Base-by-base conservation (phyloP, 75 land plant species). In the Ceratopteris richardii region DNA sequence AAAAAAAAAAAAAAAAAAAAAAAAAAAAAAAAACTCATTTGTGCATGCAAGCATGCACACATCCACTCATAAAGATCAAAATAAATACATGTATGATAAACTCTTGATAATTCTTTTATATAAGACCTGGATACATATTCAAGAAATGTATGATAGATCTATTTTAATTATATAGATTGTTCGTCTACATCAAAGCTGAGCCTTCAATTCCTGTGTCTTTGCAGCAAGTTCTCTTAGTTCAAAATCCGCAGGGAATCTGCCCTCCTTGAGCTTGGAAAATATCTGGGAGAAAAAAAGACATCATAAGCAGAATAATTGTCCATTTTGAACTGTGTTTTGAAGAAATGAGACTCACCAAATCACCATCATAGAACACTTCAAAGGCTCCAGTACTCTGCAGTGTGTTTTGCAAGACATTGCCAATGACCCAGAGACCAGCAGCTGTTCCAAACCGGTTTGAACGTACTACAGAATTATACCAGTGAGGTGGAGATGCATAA, bases 321-420 rank as follows among this genome's bases (percentile, higher is more conserved):
- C n/a, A n/a, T n/a, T n/a, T n/a, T n/a, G n/a, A n/a, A n/a, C n/a
- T n/a, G n/a, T n/a, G n/a, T n/a, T n/a, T n/a, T n/a, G n/a, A n/a
- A 2, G 53, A 19, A 29, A 41, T 2, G 37, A 46, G 28, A 33
- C 52, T 69, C 68, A 87, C 92, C 74, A 74, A 44, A 42, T 78
- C 82, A 31, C 79, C 92, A 60, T 87, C 75, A 60, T 44, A 84
- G 27, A 67, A 74, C 3, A 87, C 88, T 71, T 87, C 92, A 63
- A 84, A 87, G 24, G 88, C 92, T 7, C 92, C 85, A 25, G 92
- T 75, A 47, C 79, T 78, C 43, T 83, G 84, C 17, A 87, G 72
- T 58, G 62, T 72, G 6, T 73, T 69, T 43, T 87, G 88, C 12
- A 79, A 12, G 16, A 81, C 54, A 51, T 87, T 87, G 39, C 92